A percentile compares a stretch with the other conserved stretches of the same genome.
These are phyloP conservation scores for Chlorella sp. DNA, from an alignment of 139 green algal genomes.

Conservation along the genomic window DNA sequence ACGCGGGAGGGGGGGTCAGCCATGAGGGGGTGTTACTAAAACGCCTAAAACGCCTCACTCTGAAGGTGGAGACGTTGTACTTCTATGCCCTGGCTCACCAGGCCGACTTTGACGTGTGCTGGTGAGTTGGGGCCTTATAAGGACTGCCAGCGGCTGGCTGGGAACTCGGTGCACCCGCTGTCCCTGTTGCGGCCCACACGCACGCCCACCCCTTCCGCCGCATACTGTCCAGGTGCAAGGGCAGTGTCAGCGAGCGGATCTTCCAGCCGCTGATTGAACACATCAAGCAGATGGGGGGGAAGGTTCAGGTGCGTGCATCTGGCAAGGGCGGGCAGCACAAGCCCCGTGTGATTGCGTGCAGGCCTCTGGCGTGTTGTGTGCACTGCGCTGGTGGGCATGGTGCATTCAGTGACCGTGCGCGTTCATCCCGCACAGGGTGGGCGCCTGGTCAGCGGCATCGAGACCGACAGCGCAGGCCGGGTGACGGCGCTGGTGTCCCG, in stretches of 20 bases:
- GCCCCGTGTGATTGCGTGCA: too few relatives aligned
- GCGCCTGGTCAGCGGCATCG: slow-evolving; percentile 64
- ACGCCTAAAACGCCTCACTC: too few relatives aligned
- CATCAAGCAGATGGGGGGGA: slow-evolving; percentile 51
- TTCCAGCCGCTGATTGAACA: slow-evolving; percentile 72
- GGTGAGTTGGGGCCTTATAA: slow-evolving; percentile 17
- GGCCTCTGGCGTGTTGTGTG: too few relatives aligned
- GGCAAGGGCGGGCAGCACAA: too few relatives aligned
- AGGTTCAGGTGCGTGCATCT: slow-evolving; percentile 33
- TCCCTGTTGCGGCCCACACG: background rate
- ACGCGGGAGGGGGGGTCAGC: too few relatives aligned
- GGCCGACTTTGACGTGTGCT: slow-evolving; percentile 78
- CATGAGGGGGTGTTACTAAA: too few relatives aligned
- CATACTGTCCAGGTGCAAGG: too few relatives aligned
- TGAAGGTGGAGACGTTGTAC: slow-evolving; percentile 86
- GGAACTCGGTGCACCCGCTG: background rate
- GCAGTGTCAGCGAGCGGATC: slow-evolving; percentile 81
- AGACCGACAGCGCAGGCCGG: slow-evolving; percentile 19
- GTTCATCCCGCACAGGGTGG: slow-evolving; percentile 17
- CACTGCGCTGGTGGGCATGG: too few relatives aligned
- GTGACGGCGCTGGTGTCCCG: slow-evolving; percentile 32
- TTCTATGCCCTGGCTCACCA: slow-evolving; percentile 81
- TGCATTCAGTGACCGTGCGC: too few relatives aligned
- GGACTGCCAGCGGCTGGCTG: background rate
- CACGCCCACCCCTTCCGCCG: background rate